phyloP scores from a whole-genome alignment of 768 basidiomycete species.

The Boletus tomentosulus region DNA sequence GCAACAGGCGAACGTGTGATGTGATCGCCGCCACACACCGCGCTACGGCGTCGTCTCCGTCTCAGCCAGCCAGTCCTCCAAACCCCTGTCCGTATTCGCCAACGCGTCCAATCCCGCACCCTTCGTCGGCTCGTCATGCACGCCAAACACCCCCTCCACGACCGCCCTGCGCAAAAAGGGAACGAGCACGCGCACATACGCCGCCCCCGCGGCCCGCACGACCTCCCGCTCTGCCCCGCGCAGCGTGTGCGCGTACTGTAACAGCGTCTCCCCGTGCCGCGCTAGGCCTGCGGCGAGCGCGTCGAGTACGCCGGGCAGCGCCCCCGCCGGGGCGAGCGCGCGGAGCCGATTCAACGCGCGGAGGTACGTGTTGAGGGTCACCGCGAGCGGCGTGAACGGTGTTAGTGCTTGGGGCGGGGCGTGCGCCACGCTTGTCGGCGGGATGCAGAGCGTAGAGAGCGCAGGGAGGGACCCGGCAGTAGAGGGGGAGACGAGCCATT shows the following conservation, averaged over 20 bases:
- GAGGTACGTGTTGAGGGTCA: conserved; percentile 67
- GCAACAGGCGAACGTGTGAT: neutral
- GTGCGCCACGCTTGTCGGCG: conserved; percentile 41
- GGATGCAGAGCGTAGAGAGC: conserved; percentile 17
- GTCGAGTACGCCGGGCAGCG: conserved; percentile 45
- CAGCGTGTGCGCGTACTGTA: conserved; percentile 41
- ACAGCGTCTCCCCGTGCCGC: conserved; percentile 41
- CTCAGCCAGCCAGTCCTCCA: conserved; percentile 30
- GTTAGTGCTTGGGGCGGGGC: conserved; percentile 69
- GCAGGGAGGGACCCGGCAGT: conserved; percentile 31
- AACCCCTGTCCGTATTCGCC: conserved; percentile 12
- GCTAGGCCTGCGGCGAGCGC: conserved; percentile 53
- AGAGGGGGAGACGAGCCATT: conserved; percentile 49
- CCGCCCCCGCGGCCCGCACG: conserved; percentile 47
- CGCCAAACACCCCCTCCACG: conserved; percentile 70
- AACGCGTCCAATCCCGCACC: conserved; percentile 1
- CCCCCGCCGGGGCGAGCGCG: conserved; percentile 65
- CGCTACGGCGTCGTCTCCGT: conserved; percentile 6
- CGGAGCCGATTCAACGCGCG: conserved; percentile 76
- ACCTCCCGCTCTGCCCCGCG: conserved; percentile 31
- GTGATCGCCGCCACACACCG: neutral
- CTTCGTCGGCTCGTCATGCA: conserved; percentile 9
- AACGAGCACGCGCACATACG: conserved; percentile 60
- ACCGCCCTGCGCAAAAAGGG: conserved; percentile 69
- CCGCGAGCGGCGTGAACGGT: conserved; percentile 72